Conservation (phyloP, 2,329 filamentous ascomycete species). For the Arachnomyces sp. region DNA sequence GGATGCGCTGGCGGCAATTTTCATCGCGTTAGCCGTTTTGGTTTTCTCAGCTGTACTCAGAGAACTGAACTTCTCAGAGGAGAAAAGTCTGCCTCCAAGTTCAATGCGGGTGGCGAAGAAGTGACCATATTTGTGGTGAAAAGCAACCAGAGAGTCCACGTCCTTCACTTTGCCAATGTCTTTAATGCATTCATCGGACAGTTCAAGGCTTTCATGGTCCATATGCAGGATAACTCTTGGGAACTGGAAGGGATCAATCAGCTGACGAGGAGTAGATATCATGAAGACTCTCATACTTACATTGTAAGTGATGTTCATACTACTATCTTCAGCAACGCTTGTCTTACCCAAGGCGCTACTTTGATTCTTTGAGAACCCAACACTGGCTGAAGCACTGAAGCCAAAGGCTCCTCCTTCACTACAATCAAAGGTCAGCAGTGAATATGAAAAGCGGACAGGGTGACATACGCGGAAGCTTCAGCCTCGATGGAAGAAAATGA, state of each 20-base stretch:
- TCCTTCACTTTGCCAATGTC: slow-evolving; percentile 3
- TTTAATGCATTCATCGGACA: slow-evolving; percentile 6
- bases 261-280: too few relatives aligned
- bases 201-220: slow-evolving; percentile 7
- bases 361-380: slow-evolving; percentile 7
- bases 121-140: slow-evolving; percentile 9
- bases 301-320: slow-evolving; percentile 13
- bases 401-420: slow-evolving; percentile 10
- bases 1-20: slow-evolving; percentile 4
- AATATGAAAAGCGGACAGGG: too few relatives aligned
- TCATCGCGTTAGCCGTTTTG: slow-evolving; percentile 9
- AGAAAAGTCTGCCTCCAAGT: slow-evolving; percentile 10
- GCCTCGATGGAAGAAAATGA: slow-evolving; percentile 11
- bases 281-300: slow-evolving; percentile 2
- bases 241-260: slow-evolving; percentile 8
- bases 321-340: background rate
- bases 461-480: slow-evolving; percentile 10
- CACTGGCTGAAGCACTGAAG: slow-evolving; percentile 5
- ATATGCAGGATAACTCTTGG: slow-evolving; percentile 9
- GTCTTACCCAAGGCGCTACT: slow-evolving; percentile 1
- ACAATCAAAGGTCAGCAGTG: too few relatives aligned
- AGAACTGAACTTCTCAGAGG: slow-evolving; percentile 7
- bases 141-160: slow-evolving; percentile 3
- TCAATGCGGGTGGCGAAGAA: slow-evolving; percentile 9
- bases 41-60: background rate